These are phyloP conservation scores for Thelephora aurantiotincta DNA, from an alignment of 768 basidiomycete genomes.

Conservation along the genomic window DNA sequence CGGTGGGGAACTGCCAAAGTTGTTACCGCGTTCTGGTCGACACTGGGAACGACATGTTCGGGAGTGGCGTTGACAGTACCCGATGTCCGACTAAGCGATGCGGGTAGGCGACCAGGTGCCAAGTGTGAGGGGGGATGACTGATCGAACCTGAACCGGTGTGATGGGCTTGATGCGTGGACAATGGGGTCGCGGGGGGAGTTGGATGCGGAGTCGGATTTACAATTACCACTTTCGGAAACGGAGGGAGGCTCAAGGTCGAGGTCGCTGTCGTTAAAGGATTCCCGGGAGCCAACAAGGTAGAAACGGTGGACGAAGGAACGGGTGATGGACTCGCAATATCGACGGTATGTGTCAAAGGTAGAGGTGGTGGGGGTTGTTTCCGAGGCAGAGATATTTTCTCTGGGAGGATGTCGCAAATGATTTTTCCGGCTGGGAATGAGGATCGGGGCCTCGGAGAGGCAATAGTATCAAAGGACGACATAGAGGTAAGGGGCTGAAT, in stretches of 20 bases:
- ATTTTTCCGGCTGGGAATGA: conserved; percentile 26
- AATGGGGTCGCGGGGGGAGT: conserved; percentile 62
- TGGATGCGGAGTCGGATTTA: conserved; percentile 66
- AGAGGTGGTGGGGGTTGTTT: conserved; percentile 5
- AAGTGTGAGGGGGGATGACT: conserved; percentile 15
- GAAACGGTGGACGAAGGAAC: conserved; percentile 8
- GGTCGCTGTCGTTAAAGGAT: conserved; percentile 13
- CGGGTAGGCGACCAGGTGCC: conserved; percentile 18
- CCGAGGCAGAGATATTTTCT: conserved; percentile 17
- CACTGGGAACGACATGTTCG: no score
- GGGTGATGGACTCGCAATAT: conserved; percentile 7
- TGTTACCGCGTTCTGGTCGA: no score
- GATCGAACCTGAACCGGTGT: conserved; percentile 1
- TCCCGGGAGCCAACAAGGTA: conserved; percentile 11
- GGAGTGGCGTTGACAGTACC: no score
- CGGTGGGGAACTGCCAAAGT: no score
- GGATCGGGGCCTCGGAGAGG: conserved; percentile 8
- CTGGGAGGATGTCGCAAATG: conserved; percentile 48
- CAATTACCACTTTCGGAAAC: conserved; percentile 48
- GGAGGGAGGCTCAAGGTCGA: conserved; percentile 13
- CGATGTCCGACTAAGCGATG: conserved; percentile 8
- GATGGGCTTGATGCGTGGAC: conserved; percentile 10
- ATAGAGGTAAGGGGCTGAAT: neutral
- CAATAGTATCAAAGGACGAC: neutral
- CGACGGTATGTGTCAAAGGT: no score